phyloP scores from a whole-genome alignment of 192 early-diverging fungal species.

The Coemansia biformis region DNA sequence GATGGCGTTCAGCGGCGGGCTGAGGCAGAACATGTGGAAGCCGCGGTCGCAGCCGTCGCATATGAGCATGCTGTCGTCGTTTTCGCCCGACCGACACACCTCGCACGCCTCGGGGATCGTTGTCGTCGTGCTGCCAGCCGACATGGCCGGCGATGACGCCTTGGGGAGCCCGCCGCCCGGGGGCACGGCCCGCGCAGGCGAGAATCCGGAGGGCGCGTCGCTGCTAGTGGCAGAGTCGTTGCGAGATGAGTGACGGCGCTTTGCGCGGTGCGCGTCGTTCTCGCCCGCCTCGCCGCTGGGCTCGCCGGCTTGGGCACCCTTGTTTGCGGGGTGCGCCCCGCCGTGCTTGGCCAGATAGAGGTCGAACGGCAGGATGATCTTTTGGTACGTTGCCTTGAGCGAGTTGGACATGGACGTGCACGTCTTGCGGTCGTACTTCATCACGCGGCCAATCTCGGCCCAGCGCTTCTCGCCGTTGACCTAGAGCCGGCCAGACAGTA shows the following conservation, averaged over 20 bases:
- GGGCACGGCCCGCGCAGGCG: not conserved
- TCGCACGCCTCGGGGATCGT: slow-evolving; percentile 45
- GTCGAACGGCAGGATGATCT: slow-evolving; percentile 66
- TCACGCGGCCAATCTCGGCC: slow-evolving; percentile 75
- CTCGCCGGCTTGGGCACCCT: no score
- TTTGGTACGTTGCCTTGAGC: slow-evolving; percentile 63
- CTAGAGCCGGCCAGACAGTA: no score
- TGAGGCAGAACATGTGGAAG: slow-evolving; percentile 78
- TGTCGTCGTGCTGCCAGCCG: slow-evolving; percentile 16
- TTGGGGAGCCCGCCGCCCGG: slow-evolving; percentile 1
- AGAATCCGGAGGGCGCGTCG: no score
- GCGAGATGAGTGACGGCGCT: slow-evolving; percentile 28
- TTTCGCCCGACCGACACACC: slow-evolving; percentile 44
- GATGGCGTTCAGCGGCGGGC: slow-evolving; percentile 56
- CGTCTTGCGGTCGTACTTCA: slow-evolving; percentile 66
- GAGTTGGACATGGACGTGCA: slow-evolving; percentile 73
- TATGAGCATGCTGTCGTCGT: slow-evolving; percentile 64
- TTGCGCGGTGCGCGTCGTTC: slow-evolving; percentile 22
- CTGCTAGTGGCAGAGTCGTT: not conserved
- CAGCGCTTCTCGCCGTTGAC: slow-evolving; percentile 73
- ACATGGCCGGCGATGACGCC: slow-evolving; percentile 15
- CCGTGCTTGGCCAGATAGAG: slow-evolving; percentile 56
- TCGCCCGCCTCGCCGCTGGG: not conserved
- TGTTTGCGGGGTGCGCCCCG: not conserved
- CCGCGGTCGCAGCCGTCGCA: slow-evolving; percentile 86